A percentile compares a stretch with the other conserved stretches of the same genome.
These are phyloP conservation scores for Brassica nigra DNA, from an alignment of 345 rosid species.

Conservation along the genomic window DNA sequence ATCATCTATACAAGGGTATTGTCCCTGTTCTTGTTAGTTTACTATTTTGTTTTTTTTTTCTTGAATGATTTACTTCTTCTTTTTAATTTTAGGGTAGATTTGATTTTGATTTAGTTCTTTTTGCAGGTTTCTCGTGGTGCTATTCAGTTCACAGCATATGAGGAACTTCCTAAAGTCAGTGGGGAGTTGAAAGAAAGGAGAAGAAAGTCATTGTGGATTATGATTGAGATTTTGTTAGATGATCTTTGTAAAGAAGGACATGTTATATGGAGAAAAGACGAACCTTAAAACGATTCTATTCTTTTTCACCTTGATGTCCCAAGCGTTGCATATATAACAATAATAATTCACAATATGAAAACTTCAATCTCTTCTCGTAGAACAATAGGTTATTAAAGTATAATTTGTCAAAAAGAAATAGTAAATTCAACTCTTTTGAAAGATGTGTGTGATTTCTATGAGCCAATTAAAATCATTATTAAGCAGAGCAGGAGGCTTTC, in stretches of 20 bases:
- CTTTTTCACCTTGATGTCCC: no score
- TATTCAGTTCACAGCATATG: constrained; percentile 85
- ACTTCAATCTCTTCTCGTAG: no score
- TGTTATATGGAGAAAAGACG: no score
- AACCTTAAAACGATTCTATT: no score
- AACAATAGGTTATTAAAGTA: no score
- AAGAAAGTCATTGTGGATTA: constrained; percentile 16
- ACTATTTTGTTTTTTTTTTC: no score
- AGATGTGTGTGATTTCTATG: constrained; percentile 26
- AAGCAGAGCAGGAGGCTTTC: constrained; percentile 20
- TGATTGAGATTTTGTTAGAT: no score
- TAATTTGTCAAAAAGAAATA: background rate
- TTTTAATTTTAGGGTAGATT: background rate
- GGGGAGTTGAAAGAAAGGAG: constrained; percentile 52
- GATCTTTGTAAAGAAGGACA: no score
- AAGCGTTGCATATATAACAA: no score
- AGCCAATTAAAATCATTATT: constrained; percentile 23
- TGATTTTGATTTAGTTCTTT: constrained; percentile 37
- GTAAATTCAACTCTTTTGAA: background rate
- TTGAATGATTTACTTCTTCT: background rate
- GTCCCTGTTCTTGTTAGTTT: no score
- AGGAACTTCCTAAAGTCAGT: constrained; percentile 74
- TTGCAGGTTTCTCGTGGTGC: constrained; percentile 97
- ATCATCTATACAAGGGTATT: no score
- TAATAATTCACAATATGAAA: no score